Evolutionary conservation across 495 filamentous ascomycete genomes (phyloP).

Genomic region (Neurospora sp.): DNA sequence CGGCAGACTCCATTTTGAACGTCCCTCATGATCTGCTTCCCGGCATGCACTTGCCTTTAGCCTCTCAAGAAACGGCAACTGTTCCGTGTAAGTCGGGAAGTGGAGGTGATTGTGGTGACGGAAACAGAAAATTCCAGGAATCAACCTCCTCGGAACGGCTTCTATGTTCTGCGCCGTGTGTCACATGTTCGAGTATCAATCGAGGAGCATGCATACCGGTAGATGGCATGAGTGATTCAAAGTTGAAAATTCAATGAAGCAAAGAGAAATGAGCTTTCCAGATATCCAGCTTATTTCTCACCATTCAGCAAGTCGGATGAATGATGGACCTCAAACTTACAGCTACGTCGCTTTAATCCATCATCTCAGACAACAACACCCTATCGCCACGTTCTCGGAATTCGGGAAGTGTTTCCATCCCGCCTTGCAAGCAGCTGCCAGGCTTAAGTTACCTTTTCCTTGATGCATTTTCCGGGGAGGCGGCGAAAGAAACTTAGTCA

Average conservation of each 20-base stretch:
- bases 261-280: neutral
- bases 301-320: neutral
- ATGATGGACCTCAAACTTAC: neutral
- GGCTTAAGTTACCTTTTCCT: neutral
- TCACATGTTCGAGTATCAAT: neutral
- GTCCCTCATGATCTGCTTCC: neutral
- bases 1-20: neutral
- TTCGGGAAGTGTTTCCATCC: neutral
- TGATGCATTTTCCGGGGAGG: neutral
- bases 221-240: neutral
- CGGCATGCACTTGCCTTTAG: neutral
- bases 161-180: neutral
- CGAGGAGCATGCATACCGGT: neutral
- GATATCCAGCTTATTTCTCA: neutral
- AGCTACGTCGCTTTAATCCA: neutral
- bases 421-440: neutral
- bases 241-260: neutral
- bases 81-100: neutral
- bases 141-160: neutral
- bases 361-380: neutral
- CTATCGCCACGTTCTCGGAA: neutral
- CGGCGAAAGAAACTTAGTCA: neutral
- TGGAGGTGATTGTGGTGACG: no score
- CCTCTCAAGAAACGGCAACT: neutral
- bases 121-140: no score